phyloP scores from a whole-genome alignment of 1,139 yeast species.

The Debaryomyces sp. region DNA sequence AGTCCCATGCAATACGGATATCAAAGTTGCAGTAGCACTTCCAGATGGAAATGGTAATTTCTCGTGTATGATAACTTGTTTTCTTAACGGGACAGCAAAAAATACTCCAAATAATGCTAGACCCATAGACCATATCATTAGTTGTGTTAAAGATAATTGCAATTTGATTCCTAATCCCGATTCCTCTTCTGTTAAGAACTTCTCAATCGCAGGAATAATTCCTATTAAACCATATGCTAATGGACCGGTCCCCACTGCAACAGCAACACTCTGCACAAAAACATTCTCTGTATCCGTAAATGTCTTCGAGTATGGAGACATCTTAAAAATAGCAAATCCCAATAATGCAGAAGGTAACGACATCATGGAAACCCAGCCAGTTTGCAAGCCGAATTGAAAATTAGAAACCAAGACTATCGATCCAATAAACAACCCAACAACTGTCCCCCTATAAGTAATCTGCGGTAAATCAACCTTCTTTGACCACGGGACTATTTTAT shows the following conservation, averaged over 20 bases:
- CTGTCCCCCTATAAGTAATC: conserved; percentile 69
- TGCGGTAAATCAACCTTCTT: conserved; percentile 54
- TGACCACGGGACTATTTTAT: conserved; percentile 20
- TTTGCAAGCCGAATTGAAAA: conserved; percentile 94
- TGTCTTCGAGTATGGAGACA: conserved; percentile 46
- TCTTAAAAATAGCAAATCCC: conserved; percentile 79
- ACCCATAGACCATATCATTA: conserved; percentile 82
- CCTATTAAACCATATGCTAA: conserved; percentile 94
- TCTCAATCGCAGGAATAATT: conserved; percentile 95
- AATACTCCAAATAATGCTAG: conserved; percentile 93
- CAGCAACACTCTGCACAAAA: conserved; percentile 87
- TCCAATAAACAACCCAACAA: conserved; percentile 78
- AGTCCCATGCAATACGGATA: conserved; percentile 81
- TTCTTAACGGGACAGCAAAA: conserved; percentile 86
- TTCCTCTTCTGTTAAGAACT: conserved; percentile 76
- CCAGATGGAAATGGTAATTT: conserved; percentile 94
- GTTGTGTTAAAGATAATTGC: conserved; percentile 46
- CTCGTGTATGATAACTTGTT: conserved; percentile 82
- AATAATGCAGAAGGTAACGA: conserved; percentile 91
- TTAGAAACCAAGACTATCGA: conserved; percentile 82
- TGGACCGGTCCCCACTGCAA: conserved; percentile 97
- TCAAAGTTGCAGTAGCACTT: conserved; percentile 91
- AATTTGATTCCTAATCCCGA: conserved; percentile 59
- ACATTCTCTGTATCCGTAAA: conserved; percentile 94
- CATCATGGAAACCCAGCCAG: conserved; percentile 99